Evolutionary conservation across 1,284 basidiomycete genomes (phyloP).

Genomic region (Caloboletus firmus): DNA sequence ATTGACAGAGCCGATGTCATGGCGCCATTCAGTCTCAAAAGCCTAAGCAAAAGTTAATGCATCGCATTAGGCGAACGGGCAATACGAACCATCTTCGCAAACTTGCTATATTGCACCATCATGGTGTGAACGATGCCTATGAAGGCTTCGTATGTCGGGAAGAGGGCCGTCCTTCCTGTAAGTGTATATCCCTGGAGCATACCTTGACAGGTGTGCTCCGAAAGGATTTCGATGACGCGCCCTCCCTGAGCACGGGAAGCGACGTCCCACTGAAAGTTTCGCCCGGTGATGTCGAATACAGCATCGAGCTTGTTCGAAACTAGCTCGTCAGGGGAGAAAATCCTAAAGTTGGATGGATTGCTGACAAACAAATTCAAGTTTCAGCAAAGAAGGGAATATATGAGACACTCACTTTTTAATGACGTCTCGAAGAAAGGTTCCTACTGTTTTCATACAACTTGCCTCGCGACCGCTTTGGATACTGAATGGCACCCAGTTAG

Average conservation of each 20-base stretch:
- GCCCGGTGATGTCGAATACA: slow-evolving; percentile 60
- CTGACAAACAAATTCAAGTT: slow-evolving; percentile 32
- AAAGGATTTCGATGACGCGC: slow-evolving; percentile 84
- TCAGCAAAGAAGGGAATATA: not conserved
- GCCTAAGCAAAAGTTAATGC: slow-evolving; percentile 36
- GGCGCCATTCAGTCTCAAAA: slow-evolving; percentile 74
- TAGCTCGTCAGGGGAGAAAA: slow-evolving; percentile 93
- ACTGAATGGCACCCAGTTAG: slow-evolving; percentile 62
- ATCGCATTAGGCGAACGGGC: not conserved
- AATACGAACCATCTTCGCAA: slow-evolving; percentile 66
- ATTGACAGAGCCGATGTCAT: slow-evolving; percentile 73
- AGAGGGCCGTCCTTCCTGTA: slow-evolving; percentile 78
- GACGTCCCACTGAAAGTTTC: slow-evolving; percentile 84
- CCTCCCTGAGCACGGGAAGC: slow-evolving; percentile 65
- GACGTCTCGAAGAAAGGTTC: slow-evolving; percentile 57
- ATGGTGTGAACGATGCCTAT: slow-evolving; percentile 77
- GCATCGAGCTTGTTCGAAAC: slow-evolving; percentile 87
- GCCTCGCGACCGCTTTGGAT: slow-evolving; percentile 56
- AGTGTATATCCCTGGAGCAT: slow-evolving; percentile 86
- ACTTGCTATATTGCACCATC: slow-evolving; percentile 85
- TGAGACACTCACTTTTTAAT: slow-evolving; percentile 48
- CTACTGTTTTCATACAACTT: slow-evolving; percentile 79
- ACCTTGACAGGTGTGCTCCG: slow-evolving; percentile 86
- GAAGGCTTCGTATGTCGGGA: slow-evolving; percentile 90
- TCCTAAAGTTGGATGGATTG: slow-evolving; percentile 77